Evolutionary conservation across 768 basidiomycete genomes (phyloP).

Genomic region (Phylloporus sp.): DNA sequence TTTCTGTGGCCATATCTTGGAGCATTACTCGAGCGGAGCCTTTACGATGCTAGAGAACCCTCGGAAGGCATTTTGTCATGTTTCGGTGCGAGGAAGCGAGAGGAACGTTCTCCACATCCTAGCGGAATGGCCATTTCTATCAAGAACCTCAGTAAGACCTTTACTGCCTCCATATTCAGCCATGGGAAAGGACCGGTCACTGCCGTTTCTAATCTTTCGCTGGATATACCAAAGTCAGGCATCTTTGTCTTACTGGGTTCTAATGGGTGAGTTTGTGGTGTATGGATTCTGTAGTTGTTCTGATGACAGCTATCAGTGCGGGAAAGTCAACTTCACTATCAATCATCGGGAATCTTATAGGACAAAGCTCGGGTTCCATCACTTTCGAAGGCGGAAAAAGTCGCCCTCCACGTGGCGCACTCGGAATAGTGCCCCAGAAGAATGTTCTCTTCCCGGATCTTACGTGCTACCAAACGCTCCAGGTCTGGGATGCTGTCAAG

Average conservation of each 20-base stretch:
- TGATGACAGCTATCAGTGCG: conserved; percentile 41
- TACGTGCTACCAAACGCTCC: conserved; percentile 67
- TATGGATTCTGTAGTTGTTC: background rate
- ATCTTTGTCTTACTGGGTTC: conserved; percentile 78
- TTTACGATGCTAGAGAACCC: conserved; percentile 57
- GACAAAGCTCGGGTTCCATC: conserved; percentile 55
- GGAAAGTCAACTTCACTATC: conserved; percentile 75
- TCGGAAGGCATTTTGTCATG: conserved; percentile 24
- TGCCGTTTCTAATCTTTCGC: conserved; percentile 61
- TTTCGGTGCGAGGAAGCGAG: conserved; percentile 12
- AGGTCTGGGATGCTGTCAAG: conserved; percentile 72
- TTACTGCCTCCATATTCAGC: conserved; percentile 46
- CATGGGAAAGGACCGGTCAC: conserved; percentile 47
- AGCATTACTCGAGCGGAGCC: conserved; percentile 49
- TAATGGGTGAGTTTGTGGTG: conserved; percentile 46
- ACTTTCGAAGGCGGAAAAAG: conserved; percentile 49
- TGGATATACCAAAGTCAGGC: conserved; percentile 67
- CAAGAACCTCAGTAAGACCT: conserved; percentile 56
- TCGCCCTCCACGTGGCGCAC: conserved; percentile 55
- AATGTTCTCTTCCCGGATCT: conserved; percentile 79
- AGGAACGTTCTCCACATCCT: conserved; percentile 25
- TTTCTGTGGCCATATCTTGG: conserved; percentile 75
- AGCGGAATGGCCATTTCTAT: conserved; percentile 57
- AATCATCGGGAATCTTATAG: conserved; percentile 60
- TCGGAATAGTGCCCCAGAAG: conserved; percentile 81